Evolutionary conservation across 306 rosid genomes (phyloP).

Genomic region (Glycyrrhiza uralensis): DNA sequence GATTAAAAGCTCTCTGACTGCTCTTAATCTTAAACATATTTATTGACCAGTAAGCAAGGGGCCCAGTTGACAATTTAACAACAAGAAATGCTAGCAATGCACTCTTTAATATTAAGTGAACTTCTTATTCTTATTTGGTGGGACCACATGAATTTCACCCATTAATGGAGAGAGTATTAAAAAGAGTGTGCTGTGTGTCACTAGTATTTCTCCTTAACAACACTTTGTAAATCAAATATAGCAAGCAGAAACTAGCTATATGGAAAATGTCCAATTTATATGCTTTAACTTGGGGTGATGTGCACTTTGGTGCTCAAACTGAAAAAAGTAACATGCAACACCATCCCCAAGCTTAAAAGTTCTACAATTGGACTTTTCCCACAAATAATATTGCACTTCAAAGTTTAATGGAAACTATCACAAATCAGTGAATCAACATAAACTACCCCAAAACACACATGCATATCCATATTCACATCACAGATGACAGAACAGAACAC

Average conservation of each 20-base stretch:
- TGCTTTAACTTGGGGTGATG: neutral
- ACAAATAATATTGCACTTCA: neutral
- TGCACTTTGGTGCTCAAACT: neutral
- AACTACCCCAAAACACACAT: neutral
- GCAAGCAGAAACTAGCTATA: neutral
- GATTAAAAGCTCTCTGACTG: neutral
- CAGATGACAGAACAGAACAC: neutral
- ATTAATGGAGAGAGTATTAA: neutral
- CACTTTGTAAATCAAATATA: neutral
- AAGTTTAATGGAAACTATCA: neutral
- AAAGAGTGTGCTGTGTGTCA: neutral
- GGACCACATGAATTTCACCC: neutral
- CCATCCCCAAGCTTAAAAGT: neutral
- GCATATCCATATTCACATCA: neutral
- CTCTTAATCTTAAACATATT: neutral
- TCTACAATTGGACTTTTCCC: neutral
- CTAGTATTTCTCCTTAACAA: neutral
- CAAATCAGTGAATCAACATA: neutral
- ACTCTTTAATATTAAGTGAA: neutral
- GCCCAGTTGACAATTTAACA: neutral
- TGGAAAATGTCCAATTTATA: neutral
- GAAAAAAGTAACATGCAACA: neutral
- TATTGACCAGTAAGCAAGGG: neutral
- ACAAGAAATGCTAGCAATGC: neutral
- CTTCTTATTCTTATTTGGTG: neutral